phyloP scores from a whole-genome alignment of 2,329 filamentous ascomycete species.

The Monosporascus sp. region DNA sequence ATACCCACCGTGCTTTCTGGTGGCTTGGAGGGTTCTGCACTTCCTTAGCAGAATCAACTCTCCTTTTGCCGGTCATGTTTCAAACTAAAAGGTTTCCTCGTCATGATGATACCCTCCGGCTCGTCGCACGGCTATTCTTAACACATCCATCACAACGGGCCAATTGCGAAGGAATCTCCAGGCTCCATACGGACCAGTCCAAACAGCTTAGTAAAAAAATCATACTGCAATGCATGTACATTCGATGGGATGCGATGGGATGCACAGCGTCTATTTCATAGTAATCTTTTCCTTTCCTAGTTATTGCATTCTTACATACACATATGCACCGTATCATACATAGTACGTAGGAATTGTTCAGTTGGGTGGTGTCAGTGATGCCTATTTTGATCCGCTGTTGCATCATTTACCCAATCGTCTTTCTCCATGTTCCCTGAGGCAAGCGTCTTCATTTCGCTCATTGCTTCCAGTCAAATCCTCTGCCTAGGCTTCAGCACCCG shows the following conservation, averaged over 20 bases:
- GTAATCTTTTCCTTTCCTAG: background rate
- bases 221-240: background rate
- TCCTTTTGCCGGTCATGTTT: background rate
- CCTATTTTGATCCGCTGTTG: background rate
- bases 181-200: background rate
- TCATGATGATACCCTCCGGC: background rate
- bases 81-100: background rate
- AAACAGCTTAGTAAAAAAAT: background rate
- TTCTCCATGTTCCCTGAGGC: background rate
- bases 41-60: background rate
- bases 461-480: background rate
- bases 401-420: background rate
- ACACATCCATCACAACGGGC: background rate
- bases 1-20: background rate
- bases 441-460: no score
- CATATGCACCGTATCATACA: background rate
- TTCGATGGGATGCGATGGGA: background rate
- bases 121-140: background rate
- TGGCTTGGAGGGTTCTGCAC: background rate
- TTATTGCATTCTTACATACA: background rate
- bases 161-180: background rate
- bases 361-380: background rate
- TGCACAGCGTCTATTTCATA: background rate
- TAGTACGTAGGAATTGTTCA: background rate
- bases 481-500: background rate